phyloP scores from a whole-genome alignment of 2,329 filamentous ascomycete genomes.

The Colletotrichum simmondsii region DNA sequence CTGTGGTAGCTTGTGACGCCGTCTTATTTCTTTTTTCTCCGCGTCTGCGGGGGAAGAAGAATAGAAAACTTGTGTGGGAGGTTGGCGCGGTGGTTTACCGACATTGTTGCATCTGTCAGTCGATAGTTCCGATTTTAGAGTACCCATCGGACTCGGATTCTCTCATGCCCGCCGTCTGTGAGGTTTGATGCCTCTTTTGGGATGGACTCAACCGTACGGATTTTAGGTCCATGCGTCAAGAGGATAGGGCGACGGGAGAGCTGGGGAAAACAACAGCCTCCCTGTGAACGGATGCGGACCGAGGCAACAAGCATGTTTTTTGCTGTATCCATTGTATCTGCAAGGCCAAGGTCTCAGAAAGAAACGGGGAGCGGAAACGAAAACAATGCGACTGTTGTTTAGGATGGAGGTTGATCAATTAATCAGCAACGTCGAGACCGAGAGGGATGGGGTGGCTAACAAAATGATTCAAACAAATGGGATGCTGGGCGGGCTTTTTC shows the following conservation, averaged over 20 bases:
- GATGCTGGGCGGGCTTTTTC: background rate
- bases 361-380: slow-evolving; percentile 20
- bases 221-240: background rate
- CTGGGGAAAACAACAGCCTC: background rate
- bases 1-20: background rate
- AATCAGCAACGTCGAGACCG: background rate
- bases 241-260: background rate
- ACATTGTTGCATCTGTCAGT: slow-evolving; percentile 11
- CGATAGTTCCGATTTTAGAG: background rate
- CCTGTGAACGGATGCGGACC: background rate
- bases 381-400: slow-evolving; percentile 18
- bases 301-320: background rate
- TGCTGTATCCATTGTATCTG: background rate
- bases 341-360: slow-evolving; percentile 14
- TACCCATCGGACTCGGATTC: background rate
- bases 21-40: background rate
- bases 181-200: background rate
- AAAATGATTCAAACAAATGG: background rate
- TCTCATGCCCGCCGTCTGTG: background rate
- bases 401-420: background rate
- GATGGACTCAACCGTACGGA: background rate
- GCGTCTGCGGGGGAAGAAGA: background rate
- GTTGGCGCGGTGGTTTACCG: background rate
- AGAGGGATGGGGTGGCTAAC: background rate
- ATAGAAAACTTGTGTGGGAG: background rate